Base-by-base conservation (phyloP, 2,329 filamentous ascomycete species). In the Trichocomaceae sp. region DNA sequence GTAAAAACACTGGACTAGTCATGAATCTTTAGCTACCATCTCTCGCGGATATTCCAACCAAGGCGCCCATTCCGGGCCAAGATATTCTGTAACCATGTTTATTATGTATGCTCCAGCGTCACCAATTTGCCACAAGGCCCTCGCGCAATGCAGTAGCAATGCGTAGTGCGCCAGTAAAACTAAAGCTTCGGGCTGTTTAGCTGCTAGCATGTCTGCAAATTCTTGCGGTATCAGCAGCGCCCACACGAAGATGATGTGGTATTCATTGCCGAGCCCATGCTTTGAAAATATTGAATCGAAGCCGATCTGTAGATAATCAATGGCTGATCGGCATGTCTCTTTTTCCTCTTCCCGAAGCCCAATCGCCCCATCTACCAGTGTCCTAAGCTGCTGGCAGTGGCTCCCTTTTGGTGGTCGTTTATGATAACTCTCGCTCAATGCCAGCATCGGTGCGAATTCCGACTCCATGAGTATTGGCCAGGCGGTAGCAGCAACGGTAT, bases 391-490 rank as follows among this genome's bases (percentile, higher is more conserved):
- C 42, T 55, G 53, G 33, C 47, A 46, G n/a, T 55, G 47, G 22
- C 47, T 45, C 5, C 53, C 53, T 37, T n/a, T 50, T 12, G 53
- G 47, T 2, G 22, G n/a, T 13, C 53, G 53, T 9, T 15, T 45
- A 20, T 42, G 44, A 37, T 50, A 55, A 1, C 42, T 23, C 6
- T 47, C 42, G 29, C 53, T 55, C 39, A 37, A 39, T 10, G 31
- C 45, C 9, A 55, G 41, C 20, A 55, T 46, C 9, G 47, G 31
- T 23, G 49, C 47, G 37, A 55, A 20, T 15, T 55, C 53, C 3
- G 53, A 55, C 7, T 50, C 33, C 53, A 55, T 50, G 13, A 55
- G 52, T 13, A 26, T 5, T 4, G 52, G 47, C 52, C 52, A 55
- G 29, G 53, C 53, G 13, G 53, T 29, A 4, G 9, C n/a, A 23